phyloP scores from a whole-genome alignment of 345 rosid species.

The Gossypium anomalum region DNA sequence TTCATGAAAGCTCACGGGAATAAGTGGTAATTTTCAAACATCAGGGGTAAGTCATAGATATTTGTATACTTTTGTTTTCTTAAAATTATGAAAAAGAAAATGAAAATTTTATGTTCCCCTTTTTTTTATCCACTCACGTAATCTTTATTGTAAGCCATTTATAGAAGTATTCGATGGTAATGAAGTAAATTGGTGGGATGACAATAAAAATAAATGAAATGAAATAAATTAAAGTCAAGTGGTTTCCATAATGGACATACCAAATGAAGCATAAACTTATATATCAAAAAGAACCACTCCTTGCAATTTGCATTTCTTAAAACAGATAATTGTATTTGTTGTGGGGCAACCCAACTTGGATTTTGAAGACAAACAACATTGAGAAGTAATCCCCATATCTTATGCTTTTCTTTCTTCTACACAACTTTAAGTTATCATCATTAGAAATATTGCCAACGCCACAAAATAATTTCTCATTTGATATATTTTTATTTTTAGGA shows the following conservation, averaged over 20 bases:
- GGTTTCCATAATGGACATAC: neutral
- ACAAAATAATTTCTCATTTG: neutral
- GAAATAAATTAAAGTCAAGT: conserved; percentile 8
- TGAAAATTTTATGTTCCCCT: too few species aligned
- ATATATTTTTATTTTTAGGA: too few species aligned
- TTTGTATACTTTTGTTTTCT: too few species aligned
- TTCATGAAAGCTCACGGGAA: too few species aligned
- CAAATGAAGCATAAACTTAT: neutral
- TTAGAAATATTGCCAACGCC: neutral
- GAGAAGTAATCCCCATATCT: neutral
- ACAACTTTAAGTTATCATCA: neutral
- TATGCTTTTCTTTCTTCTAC: neutral
- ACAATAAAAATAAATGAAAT: neutral
- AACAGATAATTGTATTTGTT: neutral
- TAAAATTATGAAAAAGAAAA: too few species aligned
- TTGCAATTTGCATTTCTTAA: conserved; percentile 15
- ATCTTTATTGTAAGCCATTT: neutral
- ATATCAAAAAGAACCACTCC: neutral
- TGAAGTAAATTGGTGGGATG: neutral
- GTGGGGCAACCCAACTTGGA: conserved; percentile 10
- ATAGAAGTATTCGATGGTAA: neutral
- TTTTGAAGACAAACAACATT: neutral
- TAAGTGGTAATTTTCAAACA: too few species aligned
- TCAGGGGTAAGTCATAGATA: too few species aligned
- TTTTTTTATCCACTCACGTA: neutral